These are phyloP conservation scores for Nicotiana tomentosiformis DNA, from an alignment of 257 asterid species.

Conservation along the genomic window DNA sequence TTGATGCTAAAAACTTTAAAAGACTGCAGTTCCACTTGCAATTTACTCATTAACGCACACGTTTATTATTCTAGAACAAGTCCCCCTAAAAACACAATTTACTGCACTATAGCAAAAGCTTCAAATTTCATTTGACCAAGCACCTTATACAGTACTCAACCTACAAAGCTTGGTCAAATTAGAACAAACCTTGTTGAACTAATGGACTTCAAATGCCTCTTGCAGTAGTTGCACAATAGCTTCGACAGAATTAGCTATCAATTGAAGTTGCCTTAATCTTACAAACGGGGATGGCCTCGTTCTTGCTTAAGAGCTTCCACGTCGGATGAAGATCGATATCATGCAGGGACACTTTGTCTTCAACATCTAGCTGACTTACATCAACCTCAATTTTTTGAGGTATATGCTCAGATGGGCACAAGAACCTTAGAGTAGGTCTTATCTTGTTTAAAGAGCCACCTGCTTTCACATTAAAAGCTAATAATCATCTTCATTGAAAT, in stretches of 20 bases:
- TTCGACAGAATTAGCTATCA: background rate
- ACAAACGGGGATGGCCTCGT: constrained; percentile 71
- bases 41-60: constrained; percentile 1
- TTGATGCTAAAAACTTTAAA: background rate
- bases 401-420: constrained; percentile 79
- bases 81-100: background rate
- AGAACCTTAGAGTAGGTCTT: constrained; percentile 52
- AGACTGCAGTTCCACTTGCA: background rate
- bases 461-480: constrained; percentile 25
- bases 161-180: background rate
- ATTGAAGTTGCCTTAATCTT: constrained; percentile 49
- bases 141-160: background rate
- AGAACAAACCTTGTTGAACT: background rate
- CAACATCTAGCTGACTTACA: constrained; percentile 74
- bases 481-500: background rate
- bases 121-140: background rate
- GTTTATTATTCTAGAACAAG: constrained; percentile 1
- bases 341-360: constrained; percentile 50
- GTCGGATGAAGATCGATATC: constrained; percentile 63
- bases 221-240: background rate
- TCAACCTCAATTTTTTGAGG: constrained; percentile 87
- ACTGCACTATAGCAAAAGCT: background rate
- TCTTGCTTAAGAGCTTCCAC: constrained; percentile 79
- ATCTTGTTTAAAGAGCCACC: constrained; percentile 60
- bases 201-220: background rate